Evolutionary conservation across 768 basidiomycete species (phyloP).

Genomic region (Russula sp.): DNA sequence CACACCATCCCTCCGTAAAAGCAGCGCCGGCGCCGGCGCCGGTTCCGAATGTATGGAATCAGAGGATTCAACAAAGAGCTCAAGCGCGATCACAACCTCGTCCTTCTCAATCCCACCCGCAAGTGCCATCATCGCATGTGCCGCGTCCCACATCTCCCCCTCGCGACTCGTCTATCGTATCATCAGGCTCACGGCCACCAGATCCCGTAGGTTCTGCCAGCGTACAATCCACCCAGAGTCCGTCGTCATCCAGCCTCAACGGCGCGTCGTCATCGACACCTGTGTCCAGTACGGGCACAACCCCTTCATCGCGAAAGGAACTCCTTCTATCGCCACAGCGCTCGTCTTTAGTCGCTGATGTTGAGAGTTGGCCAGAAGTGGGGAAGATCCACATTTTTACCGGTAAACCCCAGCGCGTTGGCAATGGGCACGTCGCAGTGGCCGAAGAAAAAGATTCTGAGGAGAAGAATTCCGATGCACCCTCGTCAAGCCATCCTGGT

Average conservation of each 20-base stretch:
- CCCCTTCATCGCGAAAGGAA: constrained; percentile 46
- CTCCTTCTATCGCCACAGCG: constrained; percentile 36
- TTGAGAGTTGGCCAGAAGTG: constrained; percentile 47
- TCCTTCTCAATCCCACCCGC: constrained; percentile 24
- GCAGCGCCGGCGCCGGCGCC: constrained; percentile 23
- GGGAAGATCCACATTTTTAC: constrained; percentile 36
- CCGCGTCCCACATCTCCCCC: constrained; percentile 12
- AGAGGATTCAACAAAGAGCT: constrained; percentile 44
- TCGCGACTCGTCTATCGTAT: not conserved
- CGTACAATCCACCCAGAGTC: constrained; percentile 17
- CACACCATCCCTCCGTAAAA: constrained; percentile 28
- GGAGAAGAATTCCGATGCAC: constrained; percentile 31
- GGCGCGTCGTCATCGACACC: constrained; percentile 18
- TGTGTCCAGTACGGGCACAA: constrained; percentile 37
- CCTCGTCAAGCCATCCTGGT: constrained; percentile 34
- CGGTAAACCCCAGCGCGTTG: constrained; percentile 21
- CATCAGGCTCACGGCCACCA: constrained; percentile 10
- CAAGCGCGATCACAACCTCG: constrained; percentile 34
- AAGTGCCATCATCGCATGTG: constrained; percentile 13
- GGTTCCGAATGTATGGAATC: constrained; percentile 44
- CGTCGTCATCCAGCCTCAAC: constrained; percentile 15
- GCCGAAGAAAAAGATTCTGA: constrained; percentile 30
- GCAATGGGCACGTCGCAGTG: constrained; percentile 20
- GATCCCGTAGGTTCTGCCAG: constrained; percentile 7
- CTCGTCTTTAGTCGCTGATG: constrained; percentile 37